Conservation (phyloP, 768 basidiomycete genomes). For the Hortiboletus flavorubellus region DNA sequence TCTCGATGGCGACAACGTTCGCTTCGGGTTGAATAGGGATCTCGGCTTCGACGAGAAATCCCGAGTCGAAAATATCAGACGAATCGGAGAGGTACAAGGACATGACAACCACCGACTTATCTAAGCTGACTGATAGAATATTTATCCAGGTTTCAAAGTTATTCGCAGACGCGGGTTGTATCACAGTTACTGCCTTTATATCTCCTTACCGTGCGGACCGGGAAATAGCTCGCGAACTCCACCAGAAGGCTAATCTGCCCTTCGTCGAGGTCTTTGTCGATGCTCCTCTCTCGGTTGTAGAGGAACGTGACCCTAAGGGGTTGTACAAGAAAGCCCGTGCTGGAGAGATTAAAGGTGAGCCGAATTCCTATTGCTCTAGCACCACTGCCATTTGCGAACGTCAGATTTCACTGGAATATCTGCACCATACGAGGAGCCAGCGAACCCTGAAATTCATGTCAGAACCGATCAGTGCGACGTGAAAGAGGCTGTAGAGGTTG, state of each 20-base stretch:
- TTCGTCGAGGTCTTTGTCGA: conserved; percentile 97
- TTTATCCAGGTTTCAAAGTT: conserved; percentile 79
- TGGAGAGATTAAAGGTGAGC: conserved; percentile 90
- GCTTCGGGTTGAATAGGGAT: conserved; percentile 96
- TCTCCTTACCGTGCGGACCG: conserved; percentile 95
- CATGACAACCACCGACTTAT: not conserved
- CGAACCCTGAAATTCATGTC: conserved; percentile 86
- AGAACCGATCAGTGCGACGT: conserved; percentile 81
- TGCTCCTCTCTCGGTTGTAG: conserved; percentile 84
- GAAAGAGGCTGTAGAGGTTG: conserved; percentile 69
- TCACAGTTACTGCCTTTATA: conserved; percentile 95
- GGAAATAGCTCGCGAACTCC: conserved; percentile 74
- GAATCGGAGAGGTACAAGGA: conserved; percentile 83
- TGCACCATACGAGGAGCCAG: conserved; percentile 92
- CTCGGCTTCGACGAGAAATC: conserved; percentile 92
- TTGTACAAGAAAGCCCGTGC: conserved; percentile 95
- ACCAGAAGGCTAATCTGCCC: conserved; percentile 65
- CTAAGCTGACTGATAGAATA: conserved; percentile 10
- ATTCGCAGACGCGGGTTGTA: conserved; percentile 83
- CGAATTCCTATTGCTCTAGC: not conserved
- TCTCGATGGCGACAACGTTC: conserved; percentile 93
- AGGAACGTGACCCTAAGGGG: conserved; percentile 94
- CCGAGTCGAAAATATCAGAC: conserved; percentile 91
- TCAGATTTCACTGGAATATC: conserved; percentile 97
- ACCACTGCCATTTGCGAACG: conserved; percentile 5